phyloP scores from a whole-genome alignment of 768 basidiomycete species.

The Rickenella mellea region DNA sequence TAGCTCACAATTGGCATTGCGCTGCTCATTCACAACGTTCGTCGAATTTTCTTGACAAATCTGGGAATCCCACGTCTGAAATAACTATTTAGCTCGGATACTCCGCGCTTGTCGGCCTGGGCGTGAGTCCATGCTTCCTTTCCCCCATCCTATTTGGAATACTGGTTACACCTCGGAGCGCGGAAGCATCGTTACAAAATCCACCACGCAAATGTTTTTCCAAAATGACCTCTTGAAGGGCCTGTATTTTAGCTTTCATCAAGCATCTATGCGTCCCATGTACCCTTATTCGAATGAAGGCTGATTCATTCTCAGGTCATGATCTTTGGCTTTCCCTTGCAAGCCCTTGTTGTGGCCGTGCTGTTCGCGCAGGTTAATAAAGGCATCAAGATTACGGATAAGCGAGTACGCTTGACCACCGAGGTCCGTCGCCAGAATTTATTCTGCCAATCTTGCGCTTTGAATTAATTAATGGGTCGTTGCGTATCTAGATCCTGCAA shows the following conservation, averaged over 20 bases:
- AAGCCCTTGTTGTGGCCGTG: slow-evolving; percentile 38
- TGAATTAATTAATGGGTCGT: neutral
- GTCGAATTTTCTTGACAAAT: slow-evolving; percentile 8
- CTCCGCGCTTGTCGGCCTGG: slow-evolving; percentile 59
- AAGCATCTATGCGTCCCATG: neutral
- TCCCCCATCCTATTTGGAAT: too few relatives aligned
- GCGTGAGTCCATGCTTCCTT: too few relatives aligned
- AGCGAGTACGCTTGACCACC: slow-evolving; percentile 51
- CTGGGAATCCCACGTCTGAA: neutral
- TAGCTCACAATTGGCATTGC: slow-evolving; percentile 50
- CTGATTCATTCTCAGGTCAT: slow-evolving; percentile 25
- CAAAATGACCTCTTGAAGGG: too few relatives aligned
- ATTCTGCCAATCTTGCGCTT: neutral
- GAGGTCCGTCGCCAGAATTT: slow-evolving; percentile 32
- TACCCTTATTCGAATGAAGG: slow-evolving; percentile 2
- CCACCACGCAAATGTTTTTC: too few relatives aligned
- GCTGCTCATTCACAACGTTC: slow-evolving; percentile 49
- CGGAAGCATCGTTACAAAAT: too few relatives aligned
- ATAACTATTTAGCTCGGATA: slow-evolving; percentile 41
- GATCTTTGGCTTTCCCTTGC: slow-evolving; percentile 48
- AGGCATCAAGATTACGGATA: slow-evolving; percentile 57
- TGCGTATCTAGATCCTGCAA: slow-evolving; percentile 45
- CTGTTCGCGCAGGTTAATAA: slow-evolving; percentile 46
- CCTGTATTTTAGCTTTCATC: too few relatives aligned
- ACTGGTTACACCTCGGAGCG: too few relatives aligned